phyloP scores from a whole-genome alignment of 331 rosid species.

The Spiraea crenata region DNA sequence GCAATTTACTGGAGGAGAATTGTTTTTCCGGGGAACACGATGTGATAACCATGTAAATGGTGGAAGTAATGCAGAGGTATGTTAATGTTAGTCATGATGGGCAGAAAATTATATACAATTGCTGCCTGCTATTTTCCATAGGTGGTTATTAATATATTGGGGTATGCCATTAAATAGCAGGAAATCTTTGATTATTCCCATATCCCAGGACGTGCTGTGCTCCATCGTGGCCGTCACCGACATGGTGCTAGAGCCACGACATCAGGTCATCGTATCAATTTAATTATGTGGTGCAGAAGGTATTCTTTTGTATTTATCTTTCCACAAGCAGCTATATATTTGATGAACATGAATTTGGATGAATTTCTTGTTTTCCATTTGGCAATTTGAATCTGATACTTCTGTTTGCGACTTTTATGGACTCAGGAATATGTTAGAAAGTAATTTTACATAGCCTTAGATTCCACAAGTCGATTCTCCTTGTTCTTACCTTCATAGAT shows the following conservation, averaged over 20 bases:
- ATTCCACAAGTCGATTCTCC: not conserved
- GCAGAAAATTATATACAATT: not conserved
- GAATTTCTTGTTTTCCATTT: not conserved
- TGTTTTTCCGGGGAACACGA: conserved; percentile 82
- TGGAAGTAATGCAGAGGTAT: conserved; percentile 61
- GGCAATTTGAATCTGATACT: not conserved
- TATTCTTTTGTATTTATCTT: conserved; percentile 24
- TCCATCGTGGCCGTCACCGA: conserved; percentile 84
- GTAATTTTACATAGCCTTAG: too few relatives aligned
- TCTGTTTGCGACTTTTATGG: not conserved
- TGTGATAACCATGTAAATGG: conserved; percentile 82
- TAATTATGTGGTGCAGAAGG: conserved; percentile 95
- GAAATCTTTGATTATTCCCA: conserved; percentile 75
- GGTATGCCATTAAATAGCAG: conserved; percentile 30
- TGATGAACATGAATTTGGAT: not conserved
- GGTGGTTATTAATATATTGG: conserved; percentile 15
- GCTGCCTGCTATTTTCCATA: not conserved
- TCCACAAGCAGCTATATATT: not conserved
- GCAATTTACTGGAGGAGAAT: conserved; percentile 77
- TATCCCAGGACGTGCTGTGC: conserved; percentile 78
- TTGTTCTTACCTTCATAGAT: not conserved
- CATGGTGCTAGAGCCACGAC: conserved; percentile 88
- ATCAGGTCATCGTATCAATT: conserved; percentile 69
- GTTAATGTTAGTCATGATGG: conserved; percentile 17
- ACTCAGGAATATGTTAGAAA: not conserved